Base-by-base conservation (phyloP, 306 rosid species). In the Fragaria vesca region DNA sequence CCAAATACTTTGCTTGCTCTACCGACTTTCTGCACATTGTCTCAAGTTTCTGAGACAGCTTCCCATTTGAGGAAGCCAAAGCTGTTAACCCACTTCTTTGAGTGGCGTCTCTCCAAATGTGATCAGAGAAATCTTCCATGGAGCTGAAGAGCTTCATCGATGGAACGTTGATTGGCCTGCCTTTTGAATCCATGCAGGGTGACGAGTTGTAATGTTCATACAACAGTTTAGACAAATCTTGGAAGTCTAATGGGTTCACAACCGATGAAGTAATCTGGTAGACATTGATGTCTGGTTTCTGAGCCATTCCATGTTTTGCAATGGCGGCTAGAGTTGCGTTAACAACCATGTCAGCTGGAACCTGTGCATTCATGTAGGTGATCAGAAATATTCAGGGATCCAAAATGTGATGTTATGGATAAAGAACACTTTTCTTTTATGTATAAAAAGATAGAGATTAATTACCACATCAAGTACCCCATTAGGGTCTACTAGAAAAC, bases 271-370 rank as follows among this genome's bases (percentile, higher is more conserved):
- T 97, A 36, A 95, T 83, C 52, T 95, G 99, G 86, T 93, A 95
- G 57, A 95, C 87, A 63, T 86, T 95, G 50, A 95, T 85, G 48
- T 89, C 92, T 69, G 88, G 78, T 48, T 88, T 85, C 81, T 80
- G 88, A 30, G 81, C 72, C 82, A 60, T 47, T 80, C 97, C 99
- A 77, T 93, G 99, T 69, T 80, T 89, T 51, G 97, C 93, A 81
- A 95, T 93, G 12, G 97, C 99, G 11, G 99, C 97, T 82, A 95
- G 65, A 36, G 87, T 95, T 82, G 99, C 97, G 65, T 90, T 95
- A 6, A 91, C 97, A 48, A 95, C 99, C 97, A 95, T 93, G 83
- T 95, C 99, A 21, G 94, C 97, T 66, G 97, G 97, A 3, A 93
- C 97, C 99, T 95, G 78, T 65, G 30, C 43, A 75, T 54, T 63